phyloP scores from a whole-genome alignment of 345 rosid genomes.

The Theobroma cacao region DNA sequence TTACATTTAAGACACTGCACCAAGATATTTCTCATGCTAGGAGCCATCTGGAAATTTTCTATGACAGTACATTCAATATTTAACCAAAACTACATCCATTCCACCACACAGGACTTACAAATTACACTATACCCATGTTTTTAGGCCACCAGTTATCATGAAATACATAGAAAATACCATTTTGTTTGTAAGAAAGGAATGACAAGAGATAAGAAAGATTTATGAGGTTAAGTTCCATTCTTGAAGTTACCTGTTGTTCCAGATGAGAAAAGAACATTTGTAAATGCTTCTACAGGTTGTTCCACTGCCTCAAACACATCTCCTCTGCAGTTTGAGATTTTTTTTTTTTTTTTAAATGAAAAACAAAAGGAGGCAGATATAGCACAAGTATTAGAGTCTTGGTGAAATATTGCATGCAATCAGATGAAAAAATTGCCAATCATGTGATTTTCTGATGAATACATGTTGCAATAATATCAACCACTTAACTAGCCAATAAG shows the following conservation, averaged over 20 bases:
- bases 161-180: background rate
- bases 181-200: conserved; percentile 1
- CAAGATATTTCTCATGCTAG: background rate
- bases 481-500: background rate
- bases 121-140: background rate
- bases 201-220: conserved; percentile 4
- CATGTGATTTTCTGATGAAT: conserved; percentile 12
- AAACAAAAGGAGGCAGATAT: background rate
- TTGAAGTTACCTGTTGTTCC: conserved; percentile 86
- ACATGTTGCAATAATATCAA: background rate
- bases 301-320: conserved; percentile 70
- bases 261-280: conserved; percentile 93
- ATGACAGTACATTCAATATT: no score
- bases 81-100: no score
- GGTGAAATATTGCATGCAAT: background rate
- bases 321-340: conserved; percentile 50
- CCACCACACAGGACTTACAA: background rate
- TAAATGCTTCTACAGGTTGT: conserved; percentile 68
- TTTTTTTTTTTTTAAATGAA: no score
- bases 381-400: conserved; percentile 12
- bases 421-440: conserved; percentile 6
- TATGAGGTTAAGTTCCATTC: background rate
- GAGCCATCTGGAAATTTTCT: background rate
- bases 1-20: background rate
- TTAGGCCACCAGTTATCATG: background rate